A percentile compares a stretch with the other conserved stretches of the same genome.
Conservation (phyloP, 495 filamentous ascomycete genomes). For the Lasiosphaeriaceae sp. region DNA sequence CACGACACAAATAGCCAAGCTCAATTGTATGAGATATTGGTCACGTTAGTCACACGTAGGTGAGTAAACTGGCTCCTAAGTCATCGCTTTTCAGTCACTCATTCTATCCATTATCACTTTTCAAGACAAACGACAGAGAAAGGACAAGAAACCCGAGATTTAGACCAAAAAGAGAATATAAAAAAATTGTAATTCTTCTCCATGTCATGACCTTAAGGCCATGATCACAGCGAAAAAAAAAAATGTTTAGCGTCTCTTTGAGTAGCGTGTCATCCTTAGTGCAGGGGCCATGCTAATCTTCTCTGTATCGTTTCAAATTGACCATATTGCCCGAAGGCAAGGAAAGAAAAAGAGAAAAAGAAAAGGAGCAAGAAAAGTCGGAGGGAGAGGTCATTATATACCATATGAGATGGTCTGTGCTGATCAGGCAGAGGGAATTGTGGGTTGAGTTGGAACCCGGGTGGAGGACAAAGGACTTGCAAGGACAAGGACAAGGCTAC, state of each 20-base stretch:
- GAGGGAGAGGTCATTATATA: not conserved
- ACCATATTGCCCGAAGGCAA: conserved; percentile 21
- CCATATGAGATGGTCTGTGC: not conserved
- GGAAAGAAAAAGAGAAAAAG: not conserved
- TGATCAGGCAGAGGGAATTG: too few species aligned
- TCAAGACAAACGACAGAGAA: too few species aligned
- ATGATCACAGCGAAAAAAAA: conserved; percentile 14
- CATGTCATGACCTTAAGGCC: conserved; percentile 10
- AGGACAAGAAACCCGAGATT: not conserved
- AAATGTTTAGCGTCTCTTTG: conserved; percentile 87
- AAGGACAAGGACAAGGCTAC: too few species aligned
- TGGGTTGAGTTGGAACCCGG: too few species aligned
- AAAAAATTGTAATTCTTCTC: conserved; percentile 5
- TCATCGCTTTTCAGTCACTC: too few species aligned
- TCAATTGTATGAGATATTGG: too few species aligned
- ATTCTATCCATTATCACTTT: too few species aligned
- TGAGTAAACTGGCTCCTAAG: too few species aligned
- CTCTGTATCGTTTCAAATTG: conserved; percentile 55
- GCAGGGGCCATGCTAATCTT: conserved; percentile 99
- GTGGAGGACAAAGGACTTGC: too few species aligned
- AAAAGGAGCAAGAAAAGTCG: not conserved
- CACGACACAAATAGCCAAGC: too few species aligned
- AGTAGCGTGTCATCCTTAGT: conserved; percentile 99
- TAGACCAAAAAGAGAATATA: not conserved
- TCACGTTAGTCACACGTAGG: too few species aligned